phyloP scores from a whole-genome alignment of 257 asterid genomes.

The Primulina eburnea region DNA sequence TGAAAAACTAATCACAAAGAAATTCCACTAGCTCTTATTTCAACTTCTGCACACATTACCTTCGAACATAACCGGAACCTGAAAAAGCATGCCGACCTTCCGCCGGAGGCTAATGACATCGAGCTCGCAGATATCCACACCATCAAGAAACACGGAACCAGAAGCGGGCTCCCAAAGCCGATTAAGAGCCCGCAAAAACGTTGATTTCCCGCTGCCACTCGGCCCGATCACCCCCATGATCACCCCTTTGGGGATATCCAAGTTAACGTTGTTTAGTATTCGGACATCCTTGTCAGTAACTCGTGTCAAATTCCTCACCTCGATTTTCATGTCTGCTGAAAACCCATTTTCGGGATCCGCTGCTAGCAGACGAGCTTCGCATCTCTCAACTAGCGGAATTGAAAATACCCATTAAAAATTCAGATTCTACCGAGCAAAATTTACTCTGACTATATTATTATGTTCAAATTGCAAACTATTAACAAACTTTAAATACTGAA shows the following conservation, averaged over 20 bases:
- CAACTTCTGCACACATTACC: conserved; percentile 32
- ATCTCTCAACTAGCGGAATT: conserved; percentile 31
- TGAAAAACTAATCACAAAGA: too few species aligned
- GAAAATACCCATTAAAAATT: not conserved
- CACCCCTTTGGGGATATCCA: conserved; percentile 60
- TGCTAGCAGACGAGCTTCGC: conserved; percentile 38
- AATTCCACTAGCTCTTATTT: not conserved
- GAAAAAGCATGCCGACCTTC: conserved; percentile 70
- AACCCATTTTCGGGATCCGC: conserved; percentile 27
- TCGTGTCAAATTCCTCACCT: conserved; percentile 37
- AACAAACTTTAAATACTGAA: too few species aligned
- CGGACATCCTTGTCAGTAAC: conserved; percentile 39
- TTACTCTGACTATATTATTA: not conserved
- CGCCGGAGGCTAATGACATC: conserved; percentile 66
- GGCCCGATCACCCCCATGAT: conserved; percentile 86
- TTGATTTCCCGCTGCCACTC: conserved; percentile 82
- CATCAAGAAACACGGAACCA: conserved; percentile 59
- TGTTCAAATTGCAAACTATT: not conserved
- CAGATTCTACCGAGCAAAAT: not conserved
- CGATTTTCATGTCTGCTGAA: conserved; percentile 35
- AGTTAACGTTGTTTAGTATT: conserved; percentile 48
- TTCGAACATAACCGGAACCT: conserved; percentile 72
- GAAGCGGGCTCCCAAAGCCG: conserved; percentile 78
- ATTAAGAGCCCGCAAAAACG: conserved; percentile 64
- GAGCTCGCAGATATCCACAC: conserved; percentile 52